Base-by-base conservation (phyloP, 495 filamentous ascomycete genomes). In the Hamigera avellanea region DNA sequence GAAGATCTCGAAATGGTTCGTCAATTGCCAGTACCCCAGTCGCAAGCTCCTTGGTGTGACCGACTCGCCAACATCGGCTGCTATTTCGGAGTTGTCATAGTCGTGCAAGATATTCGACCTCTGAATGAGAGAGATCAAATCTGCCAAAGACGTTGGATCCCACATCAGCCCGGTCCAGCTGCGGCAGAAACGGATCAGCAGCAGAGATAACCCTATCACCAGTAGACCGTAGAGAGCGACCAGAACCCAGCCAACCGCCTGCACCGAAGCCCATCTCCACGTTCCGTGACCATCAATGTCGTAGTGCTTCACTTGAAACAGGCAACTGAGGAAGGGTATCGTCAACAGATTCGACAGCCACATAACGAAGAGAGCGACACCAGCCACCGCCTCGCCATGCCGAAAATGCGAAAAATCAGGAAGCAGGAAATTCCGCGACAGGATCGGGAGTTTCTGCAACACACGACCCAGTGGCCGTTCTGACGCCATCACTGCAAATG, bases 11-110 rank as follows among this genome's bases (percentile, higher is more conserved):
- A 57, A 58, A 33, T 69, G 69, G 42, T 71, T 71, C 13, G 70
- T 70, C 18, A 76, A 66, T 32, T 70, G 73, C 87, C 87, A 95
- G 52, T 93, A 93, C 6, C 87, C 83, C 17, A 95, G 68, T 16
- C 76, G 70, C 38, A 88, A 74, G 8, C 67, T 54, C 26, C 72
- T 69, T 19, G 62, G 43, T 6, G 57, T 55, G n/a, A 74, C 47
- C 2, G 55, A 48, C 5, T 66, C 44, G 17, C 58, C 52, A 9
- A 83, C 64, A 37, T 48, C 64, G 31, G 45, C 58, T 43, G 62
- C 70, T 32, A 53, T 73, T 56, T 70, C 80, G 12, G 62, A 77
- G 43, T 60, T 70, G 40, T 67, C 73, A 63, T 70, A 91, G 42
- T 82, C 80, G 25, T 64, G 64, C 21, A 85, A 60, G 9, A 77